Evolutionary conservation across 192 early-diverging fungal genomes (phyloP), one percentile per base, ranked within the genome.

Genomic region (Linnemannia schmuckeri): DNA sequence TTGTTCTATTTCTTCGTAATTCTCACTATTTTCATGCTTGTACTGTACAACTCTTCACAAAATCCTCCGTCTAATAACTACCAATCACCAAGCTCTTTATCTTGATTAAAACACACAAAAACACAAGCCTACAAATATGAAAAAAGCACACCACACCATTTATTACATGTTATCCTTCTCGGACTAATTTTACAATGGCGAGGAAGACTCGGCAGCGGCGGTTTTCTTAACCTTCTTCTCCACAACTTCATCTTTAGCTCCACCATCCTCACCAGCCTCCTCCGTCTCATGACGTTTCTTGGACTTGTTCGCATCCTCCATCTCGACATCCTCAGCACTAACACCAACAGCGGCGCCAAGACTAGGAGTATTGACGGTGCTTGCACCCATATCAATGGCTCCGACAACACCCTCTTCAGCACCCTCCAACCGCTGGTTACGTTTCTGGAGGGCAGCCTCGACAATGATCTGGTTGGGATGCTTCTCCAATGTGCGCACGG

Each of bases 381-480:
- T 52, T 4, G 49, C 47, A 20, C 52, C 72, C 7, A 24, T 24
- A 24, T 66, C 82, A 27, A 84, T 79, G 27, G 68, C 82, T 3
- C 79, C 82, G 15, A 84, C 82, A 18, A 71, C 73, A 33, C 37
- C 82, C 37, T 78, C 46, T 18, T 84, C 82, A 22, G 82, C 72
- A n/a, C 37, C 47, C n/a, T 84, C 77, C 22, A 84, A 74, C 41
- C 82, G 82, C 49, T 84, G 79, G 42, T 80, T 74, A 12, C 85
- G 85, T 71, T 79, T 80, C 37, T 76, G 57, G 1, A 87, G 44
- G 1, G 85, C 80, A 1, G 76, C 85, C 52, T 87, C 85, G 22
- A 87, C 79, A 57, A 78, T 35, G 12, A 78, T 57, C 47, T 87
- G 85, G 3, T 79, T 76, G 13, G 55, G 49, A 17, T 87, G 85